phyloP scores from a whole-genome alignment of 768 basidiomycete genomes.

The Lactarius indigo region DNA sequence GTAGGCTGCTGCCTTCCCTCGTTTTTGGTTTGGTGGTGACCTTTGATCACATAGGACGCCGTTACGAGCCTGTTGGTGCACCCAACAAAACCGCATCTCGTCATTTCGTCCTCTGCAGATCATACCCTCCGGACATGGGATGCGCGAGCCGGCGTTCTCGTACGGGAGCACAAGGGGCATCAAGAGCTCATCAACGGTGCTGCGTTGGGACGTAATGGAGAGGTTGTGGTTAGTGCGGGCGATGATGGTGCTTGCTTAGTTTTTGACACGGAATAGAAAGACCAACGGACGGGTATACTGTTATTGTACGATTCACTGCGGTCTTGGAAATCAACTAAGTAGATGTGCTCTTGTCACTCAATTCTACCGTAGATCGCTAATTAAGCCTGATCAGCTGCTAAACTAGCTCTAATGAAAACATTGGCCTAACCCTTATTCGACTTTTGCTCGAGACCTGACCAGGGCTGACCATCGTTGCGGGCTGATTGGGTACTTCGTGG shows the following conservation, averaged over 20 bases:
- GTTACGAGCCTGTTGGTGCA: slow-evolving; percentile 77
- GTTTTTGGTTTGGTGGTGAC: neutral
- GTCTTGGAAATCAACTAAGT: neutral
- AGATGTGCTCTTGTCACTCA: neutral
- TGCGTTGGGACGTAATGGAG: slow-evolving; percentile 64
- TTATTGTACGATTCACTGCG: neutral
- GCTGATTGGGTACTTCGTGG: neutral
- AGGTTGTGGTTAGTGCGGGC: slow-evolving; percentile 79
- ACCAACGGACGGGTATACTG: neutral
- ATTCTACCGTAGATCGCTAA: neutral
- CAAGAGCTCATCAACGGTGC: slow-evolving; percentile 71
- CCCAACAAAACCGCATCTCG: slow-evolving; percentile 66
- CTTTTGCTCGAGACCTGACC: neutral
- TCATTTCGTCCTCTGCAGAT: slow-evolving; percentile 88
- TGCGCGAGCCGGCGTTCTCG: slow-evolving; percentile 71
- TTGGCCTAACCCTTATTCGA: neutral
- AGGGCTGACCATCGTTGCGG: neutral
- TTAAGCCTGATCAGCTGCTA: too few relatives aligned
- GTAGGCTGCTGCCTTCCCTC: slow-evolving; percentile 48
- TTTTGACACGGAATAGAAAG: slow-evolving; percentile 55
- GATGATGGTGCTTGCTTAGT: slow-evolving; percentile 89
- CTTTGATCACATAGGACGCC: slow-evolving; percentile 61
- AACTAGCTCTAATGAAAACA: neutral
- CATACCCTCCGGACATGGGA: slow-evolving; percentile 90
- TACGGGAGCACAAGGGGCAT: slow-evolving; percentile 83